Conservation (phyloP, 306 rosid species). For the Delonix regia region DNA sequence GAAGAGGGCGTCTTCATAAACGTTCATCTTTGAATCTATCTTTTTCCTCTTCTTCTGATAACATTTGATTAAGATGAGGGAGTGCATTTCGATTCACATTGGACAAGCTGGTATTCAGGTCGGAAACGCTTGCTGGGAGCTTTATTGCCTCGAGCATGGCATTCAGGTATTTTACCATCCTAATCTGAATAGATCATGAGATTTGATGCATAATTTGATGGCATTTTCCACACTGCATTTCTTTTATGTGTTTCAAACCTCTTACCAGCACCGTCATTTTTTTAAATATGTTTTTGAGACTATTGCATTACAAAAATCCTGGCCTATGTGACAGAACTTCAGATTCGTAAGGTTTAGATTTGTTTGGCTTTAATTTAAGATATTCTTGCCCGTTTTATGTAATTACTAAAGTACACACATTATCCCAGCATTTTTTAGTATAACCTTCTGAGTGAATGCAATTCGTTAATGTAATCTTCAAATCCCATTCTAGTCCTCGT, state of each 20-base stretch:
- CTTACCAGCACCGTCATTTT: background rate
- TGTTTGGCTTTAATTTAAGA: background rate
- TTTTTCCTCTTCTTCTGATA: background rate
- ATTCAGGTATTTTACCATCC: slow-evolving; percentile 52
- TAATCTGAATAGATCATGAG: background rate
- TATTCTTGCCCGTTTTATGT: background rate
- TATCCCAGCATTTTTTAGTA: background rate
- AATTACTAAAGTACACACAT: background rate
- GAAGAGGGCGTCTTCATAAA: slow-evolving; percentile 66
- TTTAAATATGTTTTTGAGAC: background rate
- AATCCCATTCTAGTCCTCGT: background rate
- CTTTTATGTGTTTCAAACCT: background rate
- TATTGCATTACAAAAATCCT: background rate
- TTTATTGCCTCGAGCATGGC: slow-evolving; percentile 71
- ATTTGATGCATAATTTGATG: background rate
- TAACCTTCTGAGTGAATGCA: background rate
- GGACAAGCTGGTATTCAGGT: slow-evolving; percentile 78
- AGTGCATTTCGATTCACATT: slow-evolving; percentile 71
- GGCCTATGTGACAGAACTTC: background rate
- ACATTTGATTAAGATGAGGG: slow-evolving; percentile 45
- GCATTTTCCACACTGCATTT: background rate
- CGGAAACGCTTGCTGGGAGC: slow-evolving; percentile 75
- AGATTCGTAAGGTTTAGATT: background rate
- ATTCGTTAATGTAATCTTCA: background rate
- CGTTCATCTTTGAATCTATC: slow-evolving; percentile 36